A percentile compares a stretch with the other conserved stretches of the same genome.
These are phyloP conservation scores for Bacidia gigantensis DNA, from an alignment of 495 filamentous ascomycete species.

Conservation along the genomic window DNA sequence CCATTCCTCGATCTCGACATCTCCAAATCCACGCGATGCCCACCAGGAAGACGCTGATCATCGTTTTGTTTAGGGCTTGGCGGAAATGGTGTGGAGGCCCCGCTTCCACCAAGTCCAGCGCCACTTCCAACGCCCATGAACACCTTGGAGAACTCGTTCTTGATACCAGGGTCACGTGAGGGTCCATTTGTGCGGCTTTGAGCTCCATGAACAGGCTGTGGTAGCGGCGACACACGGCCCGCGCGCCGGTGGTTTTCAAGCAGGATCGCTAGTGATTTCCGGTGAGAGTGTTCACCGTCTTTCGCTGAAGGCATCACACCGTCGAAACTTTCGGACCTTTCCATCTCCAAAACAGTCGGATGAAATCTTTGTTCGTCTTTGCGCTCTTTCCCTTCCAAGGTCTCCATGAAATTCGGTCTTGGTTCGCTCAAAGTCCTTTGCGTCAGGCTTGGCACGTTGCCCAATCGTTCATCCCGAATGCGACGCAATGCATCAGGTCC, in stretches of 20 bases:
- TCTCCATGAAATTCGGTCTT: constrained; percentile 2
- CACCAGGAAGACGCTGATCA: constrained; percentile 11
- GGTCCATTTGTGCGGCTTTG: constrained; percentile 65
- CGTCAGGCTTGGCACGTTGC: not conserved
- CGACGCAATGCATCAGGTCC: constrained; percentile 11
- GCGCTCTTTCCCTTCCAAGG: constrained; percentile 1
- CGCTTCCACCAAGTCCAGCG: constrained; percentile 32
- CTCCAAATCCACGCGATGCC: constrained; percentile 21
- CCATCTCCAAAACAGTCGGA: constrained; percentile 6
- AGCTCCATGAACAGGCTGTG: constrained; percentile 84
- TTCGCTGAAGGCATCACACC: constrained; percentile 23
- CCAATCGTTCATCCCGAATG: constrained; percentile 10
- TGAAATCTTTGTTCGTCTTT: constrained; percentile 1
- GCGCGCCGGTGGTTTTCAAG: constrained; percentile 30
- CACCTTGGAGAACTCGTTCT: constrained; percentile 82
- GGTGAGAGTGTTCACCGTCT: constrained; percentile 43
- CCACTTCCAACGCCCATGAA: constrained; percentile 86
- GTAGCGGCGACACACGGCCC: constrained; percentile 60
- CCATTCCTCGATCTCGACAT: constrained; percentile 29
- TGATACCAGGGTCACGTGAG: constrained; percentile 68
- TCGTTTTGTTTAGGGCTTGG: constrained; percentile 41
- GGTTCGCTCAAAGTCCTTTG: not conserved
- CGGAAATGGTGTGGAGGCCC: constrained; percentile 36
- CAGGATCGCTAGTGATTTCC: constrained; percentile 31
- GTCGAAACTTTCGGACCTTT: constrained; percentile 3